phyloP scores from a whole-genome alignment of 2,329 filamentous ascomycete species.

The Ustulina deusta region DNA sequence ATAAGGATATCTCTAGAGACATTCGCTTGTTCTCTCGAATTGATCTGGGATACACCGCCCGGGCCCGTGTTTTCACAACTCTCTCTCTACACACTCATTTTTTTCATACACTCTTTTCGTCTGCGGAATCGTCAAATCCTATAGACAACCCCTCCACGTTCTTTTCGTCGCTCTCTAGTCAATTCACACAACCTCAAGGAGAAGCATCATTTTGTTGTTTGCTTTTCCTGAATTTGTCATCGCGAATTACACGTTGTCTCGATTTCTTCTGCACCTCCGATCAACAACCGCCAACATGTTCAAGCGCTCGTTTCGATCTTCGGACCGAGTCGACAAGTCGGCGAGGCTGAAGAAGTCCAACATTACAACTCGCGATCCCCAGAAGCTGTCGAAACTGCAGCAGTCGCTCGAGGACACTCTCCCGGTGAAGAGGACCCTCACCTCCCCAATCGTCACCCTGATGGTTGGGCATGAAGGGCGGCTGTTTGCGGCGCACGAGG shows the following conservation, averaged over 20 bases:
- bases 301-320: slow-evolving; percentile 88
- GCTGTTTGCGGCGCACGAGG: slow-evolving; percentile 94
- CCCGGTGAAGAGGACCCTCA: slow-evolving; percentile 54
- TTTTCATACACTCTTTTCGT: slow-evolving; percentile 48
- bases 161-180: slow-evolving; percentile 66
- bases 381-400: slow-evolving; percentile 87
- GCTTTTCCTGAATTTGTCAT: slow-evolving; percentile 47
- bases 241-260: slow-evolving; percentile 48
- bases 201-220: slow-evolving; percentile 45
- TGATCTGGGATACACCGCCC: slow-evolving; percentile 57
- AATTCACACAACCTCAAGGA: slow-evolving; percentile 38
- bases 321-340: slow-evolving; percentile 89
- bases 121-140: slow-evolving; percentile 39
- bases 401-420: slow-evolving; percentile 74
- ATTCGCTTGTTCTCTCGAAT: slow-evolving; percentile 57
- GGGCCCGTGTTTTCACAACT: slow-evolving; percentile 61
- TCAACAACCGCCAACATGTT: slow-evolving; percentile 74
- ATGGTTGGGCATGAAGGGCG: slow-evolving; percentile 86
- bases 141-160: slow-evolving; percentile 52
- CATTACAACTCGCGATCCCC: slow-evolving; percentile 72
- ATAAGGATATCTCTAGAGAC: slow-evolving; percentile 64
- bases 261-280: slow-evolving; percentile 49
- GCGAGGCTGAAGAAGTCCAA: slow-evolving; percentile 80
- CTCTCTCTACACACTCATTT: slow-evolving; percentile 49
- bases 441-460: slow-evolving; percentile 84